A percentile compares a stretch with the other conserved stretches of the same genome.
phyloP scores from a whole-genome alignment of 306 rosid species.

The Lagenaria siceraria region DNA sequence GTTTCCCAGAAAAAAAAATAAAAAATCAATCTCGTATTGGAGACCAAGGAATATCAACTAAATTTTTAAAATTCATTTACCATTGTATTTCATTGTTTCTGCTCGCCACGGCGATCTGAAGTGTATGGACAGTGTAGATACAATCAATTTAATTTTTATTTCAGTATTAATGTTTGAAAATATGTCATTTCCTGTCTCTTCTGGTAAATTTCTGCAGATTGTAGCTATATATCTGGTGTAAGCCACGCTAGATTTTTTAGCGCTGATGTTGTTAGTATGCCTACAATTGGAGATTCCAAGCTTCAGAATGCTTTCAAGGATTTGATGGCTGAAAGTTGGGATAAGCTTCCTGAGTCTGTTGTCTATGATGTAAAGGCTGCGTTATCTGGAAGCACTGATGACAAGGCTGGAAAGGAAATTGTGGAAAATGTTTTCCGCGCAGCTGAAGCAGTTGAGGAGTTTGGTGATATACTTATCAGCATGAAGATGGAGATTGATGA shows the following conservation, averaged over 20 bases:
- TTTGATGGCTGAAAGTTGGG: constrained; percentile 76
- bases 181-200: neutral
- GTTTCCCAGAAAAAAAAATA: too few relatives aligned
- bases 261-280: constrained; percentile 40
- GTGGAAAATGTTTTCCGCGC: constrained; percentile 60
- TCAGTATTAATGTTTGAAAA: neutral
- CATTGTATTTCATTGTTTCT: neutral
- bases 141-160: neutral
- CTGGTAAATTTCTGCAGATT: constrained; percentile 28
- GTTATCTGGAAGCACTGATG: constrained; percentile 52
- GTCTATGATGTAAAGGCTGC: constrained; percentile 42
- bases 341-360: constrained; percentile 30
- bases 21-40: neutral
- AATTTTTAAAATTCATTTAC: neutral
- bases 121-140: neutral
- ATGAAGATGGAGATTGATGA: constrained; percentile 85
- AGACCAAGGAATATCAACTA: neutral
- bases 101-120: neutral
- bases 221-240: constrained; percentile 39
- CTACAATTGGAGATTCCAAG: constrained; percentile 46
- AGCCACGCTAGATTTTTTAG: constrained; percentile 47
- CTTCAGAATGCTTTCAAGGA: constrained; percentile 61
- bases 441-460: constrained; percentile 75
- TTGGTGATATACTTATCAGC: constrained; percentile 41
- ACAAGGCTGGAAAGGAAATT: constrained; percentile 50